phyloP scores from a whole-genome alignment of 768 basidiomycete genomes.

The Neoboletus subvelutipes region DNA sequence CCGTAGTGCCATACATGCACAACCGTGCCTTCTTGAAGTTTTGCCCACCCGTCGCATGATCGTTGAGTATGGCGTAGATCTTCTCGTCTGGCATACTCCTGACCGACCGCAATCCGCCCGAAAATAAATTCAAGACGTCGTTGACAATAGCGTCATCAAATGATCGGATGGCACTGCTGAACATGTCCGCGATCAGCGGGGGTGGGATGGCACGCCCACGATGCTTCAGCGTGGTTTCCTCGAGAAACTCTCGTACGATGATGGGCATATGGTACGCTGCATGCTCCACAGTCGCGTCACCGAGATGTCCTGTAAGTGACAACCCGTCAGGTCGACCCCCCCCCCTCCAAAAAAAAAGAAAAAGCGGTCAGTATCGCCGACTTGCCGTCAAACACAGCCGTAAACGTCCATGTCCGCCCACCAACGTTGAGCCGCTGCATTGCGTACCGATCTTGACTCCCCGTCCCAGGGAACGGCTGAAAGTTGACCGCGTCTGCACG shows the following conservation, averaged over 20 bases:
- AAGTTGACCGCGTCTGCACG: conserved; percentile 65
- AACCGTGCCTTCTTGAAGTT: conserved; percentile 66
- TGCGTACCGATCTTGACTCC: conserved; percentile 65
- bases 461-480: conserved; percentile 54
- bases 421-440: conserved; percentile 55
- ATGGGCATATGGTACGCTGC: conserved; percentile 68
- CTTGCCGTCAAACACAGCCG: conserved; percentile 70
- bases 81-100: conserved; percentile 52
- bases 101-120: conserved; percentile 52
- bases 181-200: conserved; percentile 52
- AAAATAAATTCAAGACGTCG: conserved; percentile 61
- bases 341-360: neutral
- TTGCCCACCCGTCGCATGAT: conserved; percentile 53
- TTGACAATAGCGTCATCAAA: conserved; percentile 69
- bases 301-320: conserved; percentile 55
- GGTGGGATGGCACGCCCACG: conserved; percentile 42
- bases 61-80: conserved; percentile 62
- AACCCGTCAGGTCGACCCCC: neutral
- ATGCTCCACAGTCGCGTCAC: conserved; percentile 68
- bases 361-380: neutral
- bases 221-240: conserved; percentile 39
- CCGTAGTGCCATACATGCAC: conserved; percentile 80
- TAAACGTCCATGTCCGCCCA: conserved; percentile 61
- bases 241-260: conserved; percentile 60
- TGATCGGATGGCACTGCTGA: conserved; percentile 55